A percentile compares a stretch with the other conserved stretches of the same genome.
Conservation (phyloP, 2,329 filamentous ascomycete species). For the Basipetospora chlamydospora region DNA sequence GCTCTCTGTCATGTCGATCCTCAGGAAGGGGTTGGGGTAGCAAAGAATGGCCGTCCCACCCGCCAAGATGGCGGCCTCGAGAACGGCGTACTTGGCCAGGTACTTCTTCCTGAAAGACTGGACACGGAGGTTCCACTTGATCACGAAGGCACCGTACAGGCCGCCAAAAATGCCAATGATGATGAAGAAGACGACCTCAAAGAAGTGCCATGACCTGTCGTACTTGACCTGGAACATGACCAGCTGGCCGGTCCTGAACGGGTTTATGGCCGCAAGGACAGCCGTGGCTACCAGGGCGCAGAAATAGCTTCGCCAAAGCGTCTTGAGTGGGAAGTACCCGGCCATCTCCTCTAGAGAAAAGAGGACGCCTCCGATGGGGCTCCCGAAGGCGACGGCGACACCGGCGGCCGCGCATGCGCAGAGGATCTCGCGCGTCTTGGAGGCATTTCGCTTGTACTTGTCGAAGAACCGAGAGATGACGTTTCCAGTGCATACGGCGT, state of each 20-base stretch:
- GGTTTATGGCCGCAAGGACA: slow-evolving; percentile 89
- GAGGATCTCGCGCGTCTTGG: slow-evolving; percentile 87
- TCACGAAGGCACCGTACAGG: slow-evolving; percentile 89
- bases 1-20: slow-evolving; percentile 98
- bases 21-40: slow-evolving; percentile 87
- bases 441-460: slow-evolving; percentile 83
- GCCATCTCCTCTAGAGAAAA: slow-evolving; percentile 98
- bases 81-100: slow-evolving; percentile 65
- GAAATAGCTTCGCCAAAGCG: slow-evolving; percentile 95
- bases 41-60: slow-evolving; percentile 79
- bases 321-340: slow-evolving; percentile 90
- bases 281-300: slow-evolving; percentile 91
- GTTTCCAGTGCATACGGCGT: slow-evolving; percentile 93
- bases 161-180: slow-evolving; percentile 86
- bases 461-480: slow-evolving; percentile 86
- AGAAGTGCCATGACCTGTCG: slow-evolving; percentile 94
- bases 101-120: slow-evolving; percentile 93
- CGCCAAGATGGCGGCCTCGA: slow-evolving; percentile 76
- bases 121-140: slow-evolving; percentile 88
- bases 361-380: slow-evolving; percentile 88
- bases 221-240: slow-evolving; percentile 99
- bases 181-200: slow-evolving; percentile 86
- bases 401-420: slow-evolving; percentile 90
- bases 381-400: slow-evolving; percentile 92
- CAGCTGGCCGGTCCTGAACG: slow-evolving; percentile 88